Evolutionary conservation across 306 rosid genomes (phyloP).

Genomic region (Trichosanthes cucumerina): DNA sequence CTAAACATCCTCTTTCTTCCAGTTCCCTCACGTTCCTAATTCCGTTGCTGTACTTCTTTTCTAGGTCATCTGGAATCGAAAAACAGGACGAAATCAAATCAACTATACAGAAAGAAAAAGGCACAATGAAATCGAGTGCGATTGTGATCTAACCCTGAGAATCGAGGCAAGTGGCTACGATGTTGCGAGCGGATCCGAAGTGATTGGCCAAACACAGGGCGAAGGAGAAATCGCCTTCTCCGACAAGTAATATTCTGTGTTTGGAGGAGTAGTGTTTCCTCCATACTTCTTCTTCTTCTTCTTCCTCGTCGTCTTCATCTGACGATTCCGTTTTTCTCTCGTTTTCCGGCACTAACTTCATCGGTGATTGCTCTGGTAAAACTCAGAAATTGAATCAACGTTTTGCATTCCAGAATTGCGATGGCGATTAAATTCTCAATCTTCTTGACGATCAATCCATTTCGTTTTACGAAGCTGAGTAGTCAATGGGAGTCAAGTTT

Average conservation of each 20-base stretch:
- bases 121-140: background rate
- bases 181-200: slow-evolving; percentile 53
- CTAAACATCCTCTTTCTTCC: slow-evolving; percentile 53
- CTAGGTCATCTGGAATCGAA: slow-evolving; percentile 32
- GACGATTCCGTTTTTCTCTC: background rate
- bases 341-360: background rate
- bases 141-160: slow-evolving; percentile 30
- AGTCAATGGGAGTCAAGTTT: background rate
- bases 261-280: slow-evolving; percentile 59
- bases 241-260: slow-evolving; percentile 54
- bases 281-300: slow-evolving; percentile 36
- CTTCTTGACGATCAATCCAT: slow-evolving; percentile 6
- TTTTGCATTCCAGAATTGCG: background rate
- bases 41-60: slow-evolving; percentile 48
- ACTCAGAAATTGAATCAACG: background rate
- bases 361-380: background rate
- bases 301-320: slow-evolving; percentile 16
- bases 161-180: slow-evolving; percentile 73
- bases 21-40: slow-evolving; percentile 53
- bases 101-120: background rate
- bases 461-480: background rate
- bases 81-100: background rate
- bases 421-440: background rate
- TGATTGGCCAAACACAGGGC: slow-evolving; percentile 43
- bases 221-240: slow-evolving; percentile 85